Conservation (phyloP, 1,284 basidiomycete genomes). For the Xerocomus amazonicus region DNA sequence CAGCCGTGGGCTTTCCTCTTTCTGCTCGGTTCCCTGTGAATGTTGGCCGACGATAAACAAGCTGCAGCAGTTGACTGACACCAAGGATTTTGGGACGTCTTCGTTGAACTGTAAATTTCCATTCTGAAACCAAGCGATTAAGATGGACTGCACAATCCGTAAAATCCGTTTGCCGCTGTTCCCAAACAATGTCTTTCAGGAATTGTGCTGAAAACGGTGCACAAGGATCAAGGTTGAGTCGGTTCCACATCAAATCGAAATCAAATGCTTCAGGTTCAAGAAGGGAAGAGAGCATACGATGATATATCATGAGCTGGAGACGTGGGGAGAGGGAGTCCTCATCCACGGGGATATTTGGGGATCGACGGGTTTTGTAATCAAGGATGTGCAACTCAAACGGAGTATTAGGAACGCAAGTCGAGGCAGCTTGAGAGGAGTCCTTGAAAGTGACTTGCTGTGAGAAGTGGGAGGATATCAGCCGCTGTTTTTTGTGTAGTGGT, state of each 20-base stretch:
- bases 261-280: slow-evolving; percentile 47
- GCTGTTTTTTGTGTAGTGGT: slow-evolving; percentile 20
- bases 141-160: slow-evolving; percentile 24
- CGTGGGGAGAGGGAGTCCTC: slow-evolving; percentile 62
- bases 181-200: slow-evolving; percentile 45
- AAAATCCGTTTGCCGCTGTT: slow-evolving; percentile 35
- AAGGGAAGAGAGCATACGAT: slow-evolving; percentile 61
- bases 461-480: not conserved
- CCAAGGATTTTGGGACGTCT: slow-evolving; percentile 7
- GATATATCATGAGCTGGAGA: slow-evolving; percentile 85
- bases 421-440: slow-evolving; percentile 5
- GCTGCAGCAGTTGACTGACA: slow-evolving; percentile 26
- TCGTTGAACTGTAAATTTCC: slow-evolving; percentile 28
- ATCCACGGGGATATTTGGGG: slow-evolving; percentile 51
- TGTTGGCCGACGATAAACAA: slow-evolving; percentile 28
- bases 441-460: not conserved
- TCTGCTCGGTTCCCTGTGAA: not conserved
- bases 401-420: not conserved
- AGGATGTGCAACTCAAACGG: slow-evolving; percentile 48
- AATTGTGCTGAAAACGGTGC: slow-evolving; percentile 55
- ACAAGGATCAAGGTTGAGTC: slow-evolving; percentile 45
- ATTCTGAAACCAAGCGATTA: slow-evolving; percentile 32
- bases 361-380: slow-evolving; percentile 75
- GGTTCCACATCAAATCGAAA: slow-evolving; percentile 55
- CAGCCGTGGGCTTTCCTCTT: not conserved